Evolutionary conservation across 2,329 filamentous ascomycete genomes (phyloP), one percentile per base, ranked within the genome.

Genomic region (Microsporum ferrugineum): DNA sequence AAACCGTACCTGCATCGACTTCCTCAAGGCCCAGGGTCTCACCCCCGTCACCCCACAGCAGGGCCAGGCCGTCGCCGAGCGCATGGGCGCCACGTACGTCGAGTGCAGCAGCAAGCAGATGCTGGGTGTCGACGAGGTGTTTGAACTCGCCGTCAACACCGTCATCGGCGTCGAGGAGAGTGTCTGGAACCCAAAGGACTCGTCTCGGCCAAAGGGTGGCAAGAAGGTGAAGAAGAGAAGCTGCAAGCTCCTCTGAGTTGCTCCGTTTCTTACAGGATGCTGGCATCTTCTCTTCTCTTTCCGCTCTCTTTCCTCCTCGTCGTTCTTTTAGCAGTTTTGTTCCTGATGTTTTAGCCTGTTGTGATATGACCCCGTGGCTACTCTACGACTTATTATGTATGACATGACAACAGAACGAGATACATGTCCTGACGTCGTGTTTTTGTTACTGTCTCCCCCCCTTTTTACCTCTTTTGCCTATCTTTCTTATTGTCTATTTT

Each of bases 101-200:
- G 94, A 99, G 78, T 99, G 94, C 82, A 96, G 91, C 73, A 95
- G 90, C 76, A 97, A 97, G 77, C 94, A 96, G 77, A 94, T 95
- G 87, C 85, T 82, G 60, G 94, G 94, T 61, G 92, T 99, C 53
- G 90, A 97, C 73, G 92, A 97, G 70, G 94, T 97, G 71, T 99
- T 99, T 76, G 88, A 95, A 74, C 82, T 85, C 64, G 94, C 94
- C 61, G 91, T 99, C 71, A 84, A 91, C 70, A 92, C 88, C 58
- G 91, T 94, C 36, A 89, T 99, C 33, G 85, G 87, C 66, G 89
- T 91, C 69, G 89, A 91, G 69, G 85, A 85, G 72, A 86, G 84
- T 60, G 72, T 68, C 57, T 72, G 72, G 69, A 64, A 65, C 66
- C 62, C 61, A 66, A 69, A 68, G 65, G 71, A 74, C 76, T 63